Conservation (phyloP, 495 filamentous ascomycete species). For the Penicillium roqueforti region DNA sequence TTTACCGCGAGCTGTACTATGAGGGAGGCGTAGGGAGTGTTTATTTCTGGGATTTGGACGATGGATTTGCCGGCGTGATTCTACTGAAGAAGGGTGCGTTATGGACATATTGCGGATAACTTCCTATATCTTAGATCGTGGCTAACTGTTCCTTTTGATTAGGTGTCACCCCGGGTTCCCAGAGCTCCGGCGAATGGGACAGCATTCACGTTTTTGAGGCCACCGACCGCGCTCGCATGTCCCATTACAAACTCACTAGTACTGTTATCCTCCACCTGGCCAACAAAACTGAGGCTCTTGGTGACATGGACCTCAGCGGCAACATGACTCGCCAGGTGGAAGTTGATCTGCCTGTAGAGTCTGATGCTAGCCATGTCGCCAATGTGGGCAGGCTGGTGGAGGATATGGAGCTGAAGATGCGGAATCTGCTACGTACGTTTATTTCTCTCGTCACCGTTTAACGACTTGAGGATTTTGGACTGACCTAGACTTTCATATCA, state of each 20-base stretch:
- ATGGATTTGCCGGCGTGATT: constrained; percentile 95
- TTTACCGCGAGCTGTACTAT: constrained; percentile 97
- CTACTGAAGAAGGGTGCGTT: constrained; percentile 83
- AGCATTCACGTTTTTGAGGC: constrained; percentile 99
- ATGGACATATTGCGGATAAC: neutral
- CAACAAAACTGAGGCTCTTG: constrained; percentile 64
- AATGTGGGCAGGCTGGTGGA: constrained; percentile 95
- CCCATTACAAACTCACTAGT: constrained; percentile 95
- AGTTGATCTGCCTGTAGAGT: constrained; percentile 80
- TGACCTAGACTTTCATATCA: neutral
- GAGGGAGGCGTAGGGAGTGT: constrained; percentile 93
- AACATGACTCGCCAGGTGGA: constrained; percentile 98
- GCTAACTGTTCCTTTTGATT: constrained; percentile 4
- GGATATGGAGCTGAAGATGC: constrained; percentile 99
- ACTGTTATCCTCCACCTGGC: constrained; percentile 92
- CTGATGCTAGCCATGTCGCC: constrained; percentile 88
- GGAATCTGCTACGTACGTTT: constrained; percentile 78
- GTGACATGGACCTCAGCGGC: constrained; percentile 87
- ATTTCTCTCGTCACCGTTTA: neutral
- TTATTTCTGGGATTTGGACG: constrained; percentile 98
- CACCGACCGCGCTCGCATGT: constrained; percentile 79
- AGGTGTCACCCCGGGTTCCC: constrained; percentile 62
- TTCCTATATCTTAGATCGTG: neutral
- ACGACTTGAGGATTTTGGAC: constrained; percentile 7
- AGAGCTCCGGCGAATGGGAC: constrained; percentile 86